These are phyloP conservation scores for Lachancea nothofagi DNA, from an alignment of 805 yeast species.

Conservation along the genomic window DNA sequence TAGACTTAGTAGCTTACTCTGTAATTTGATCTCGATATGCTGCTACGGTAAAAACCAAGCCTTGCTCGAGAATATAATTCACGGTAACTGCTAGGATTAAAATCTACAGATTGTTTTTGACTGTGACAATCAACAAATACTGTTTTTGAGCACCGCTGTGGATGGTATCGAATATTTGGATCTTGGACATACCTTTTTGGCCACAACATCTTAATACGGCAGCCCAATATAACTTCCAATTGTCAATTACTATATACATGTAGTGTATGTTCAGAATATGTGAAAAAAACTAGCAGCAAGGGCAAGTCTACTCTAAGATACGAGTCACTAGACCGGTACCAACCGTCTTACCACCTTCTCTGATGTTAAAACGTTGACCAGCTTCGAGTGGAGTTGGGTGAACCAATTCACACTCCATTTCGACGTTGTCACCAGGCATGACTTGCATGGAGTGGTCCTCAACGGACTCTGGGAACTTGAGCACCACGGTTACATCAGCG, in stretches of 20 bases:
- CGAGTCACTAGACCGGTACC: slow-evolving; percentile 98
- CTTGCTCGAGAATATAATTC: no score
- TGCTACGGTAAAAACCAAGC: no score
- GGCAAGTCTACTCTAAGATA: slow-evolving; percentile 51
- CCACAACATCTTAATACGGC: no score
- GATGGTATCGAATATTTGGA: no score
- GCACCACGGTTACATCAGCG: slow-evolving; percentile 85
- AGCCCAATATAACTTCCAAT: no score
- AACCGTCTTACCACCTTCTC: slow-evolving; percentile 99
- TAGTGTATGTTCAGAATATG: slow-evolving; percentile 1
- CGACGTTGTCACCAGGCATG: slow-evolving; percentile 97
- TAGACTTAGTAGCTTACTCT: no score
- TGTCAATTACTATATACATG: slow-evolving; percentile 5
- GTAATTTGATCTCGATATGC: no score
- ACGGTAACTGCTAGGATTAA: no score
- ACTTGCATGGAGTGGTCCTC: slow-evolving; percentile 86
- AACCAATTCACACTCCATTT: slow-evolving; percentile 85
- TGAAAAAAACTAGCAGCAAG: not conserved
- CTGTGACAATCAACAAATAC: no score
- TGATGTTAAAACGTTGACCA: slow-evolving; percentile 97
- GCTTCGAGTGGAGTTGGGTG: slow-evolving; percentile 92
- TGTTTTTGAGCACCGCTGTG: no score
- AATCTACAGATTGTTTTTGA: no score
- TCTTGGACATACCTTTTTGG: no score
- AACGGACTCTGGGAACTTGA: slow-evolving; percentile 80